Evolutionary conservation across 2,329 filamentous ascomycete genomes (phyloP), one percentile per base, ranked within the genome.

Genomic region (Apiospora malaysiana): DNA sequence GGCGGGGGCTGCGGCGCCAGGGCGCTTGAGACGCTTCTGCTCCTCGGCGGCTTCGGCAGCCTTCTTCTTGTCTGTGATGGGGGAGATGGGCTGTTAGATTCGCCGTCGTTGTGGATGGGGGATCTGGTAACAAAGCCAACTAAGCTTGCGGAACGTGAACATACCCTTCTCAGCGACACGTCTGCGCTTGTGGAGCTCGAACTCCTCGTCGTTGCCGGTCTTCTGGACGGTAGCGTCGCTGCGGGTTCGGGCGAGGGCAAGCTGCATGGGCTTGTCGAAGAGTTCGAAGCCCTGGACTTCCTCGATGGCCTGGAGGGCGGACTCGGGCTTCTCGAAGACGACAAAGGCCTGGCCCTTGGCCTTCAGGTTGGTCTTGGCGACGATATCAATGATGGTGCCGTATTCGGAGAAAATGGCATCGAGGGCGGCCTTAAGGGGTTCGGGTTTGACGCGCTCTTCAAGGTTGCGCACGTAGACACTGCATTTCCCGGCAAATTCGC

Each of bases 301-400:
- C 68, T 97, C 93, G 73, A 98, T 92, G 23, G 96, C 95, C 73
- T 90, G 88, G 69, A 88, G 85, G 4, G 95, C 95, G n/a, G 91
- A 89, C 70, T 94, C 92, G n/a, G 92, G 85, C 72, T 86, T 88
- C 76, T 97, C 94, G 80, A 94, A 98, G 65, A 98, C 94, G 68
- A 99, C 84, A 79, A 99, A 99, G 0, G 96, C 96, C 83, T 99
- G 96, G 16, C 96, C 96, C 81, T 97, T 98, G 59, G 94, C 93
- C 80, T 93, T 95, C 42, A 98, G 83, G 81, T 97, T 98, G 74
- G 90, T 94, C 85, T 97, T 97, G 63, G 93, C 93, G 72, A 97
- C 89, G 68, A 97, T 89, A 73, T 97, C 94, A 76, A 97, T 83
- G 72, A 97, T 90, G 71, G 86, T 91, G 74, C 96, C 96, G 82